Percentiles rank a stretch among this genome's conserved stretches.
Evolutionary conservation across 768 basidiomycete species (phyloP).

Genomic region (Pholiota microspora): DNA sequence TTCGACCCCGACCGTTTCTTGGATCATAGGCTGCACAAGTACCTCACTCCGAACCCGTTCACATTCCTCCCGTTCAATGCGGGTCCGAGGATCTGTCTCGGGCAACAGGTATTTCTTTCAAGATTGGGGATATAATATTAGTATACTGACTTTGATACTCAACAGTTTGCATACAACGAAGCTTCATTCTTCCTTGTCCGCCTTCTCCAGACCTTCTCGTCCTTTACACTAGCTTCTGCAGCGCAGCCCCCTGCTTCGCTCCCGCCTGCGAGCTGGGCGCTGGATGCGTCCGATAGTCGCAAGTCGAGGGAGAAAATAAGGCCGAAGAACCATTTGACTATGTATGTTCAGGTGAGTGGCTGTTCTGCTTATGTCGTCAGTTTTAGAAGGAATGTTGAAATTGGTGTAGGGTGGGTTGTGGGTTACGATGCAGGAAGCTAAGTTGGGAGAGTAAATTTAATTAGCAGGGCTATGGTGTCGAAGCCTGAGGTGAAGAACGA

Average conservation of each 20-base stretch:
- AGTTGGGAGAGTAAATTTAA: not conserved
- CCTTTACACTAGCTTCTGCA: constrained; percentile 41
- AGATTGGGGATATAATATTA: not conserved
- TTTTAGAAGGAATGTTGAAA: not conserved
- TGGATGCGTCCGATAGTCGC: constrained; percentile 27
- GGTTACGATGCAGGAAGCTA: constrained; percentile 26
- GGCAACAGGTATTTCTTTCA: constrained; percentile 37
- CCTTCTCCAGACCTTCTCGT: constrained; percentile 53
- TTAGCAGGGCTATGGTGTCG: not conserved
- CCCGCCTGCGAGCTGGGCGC: constrained; percentile 45
- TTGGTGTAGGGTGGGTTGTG: constrained; percentile 31
- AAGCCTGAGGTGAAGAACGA: too few relatives aligned
- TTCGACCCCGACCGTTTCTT: constrained; percentile 73
- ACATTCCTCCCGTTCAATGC: constrained; percentile 56
- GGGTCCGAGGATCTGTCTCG: constrained; percentile 50
- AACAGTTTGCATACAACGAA: constrained; percentile 65
- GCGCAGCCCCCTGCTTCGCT: constrained; percentile 40
- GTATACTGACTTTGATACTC: not conserved
- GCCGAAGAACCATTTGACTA: constrained; percentile 50
- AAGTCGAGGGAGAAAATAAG: constrained; percentile 45
- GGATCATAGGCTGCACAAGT: constrained; percentile 55
- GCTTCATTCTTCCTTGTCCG: constrained; percentile 61
- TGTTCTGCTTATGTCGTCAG: not conserved
- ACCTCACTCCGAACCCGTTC: constrained; percentile 55
- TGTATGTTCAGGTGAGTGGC: constrained; percentile 19